Conservation (phyloP, 2,329 filamentous ascomycete genomes). For the Ilyonectria robusta region DNA sequence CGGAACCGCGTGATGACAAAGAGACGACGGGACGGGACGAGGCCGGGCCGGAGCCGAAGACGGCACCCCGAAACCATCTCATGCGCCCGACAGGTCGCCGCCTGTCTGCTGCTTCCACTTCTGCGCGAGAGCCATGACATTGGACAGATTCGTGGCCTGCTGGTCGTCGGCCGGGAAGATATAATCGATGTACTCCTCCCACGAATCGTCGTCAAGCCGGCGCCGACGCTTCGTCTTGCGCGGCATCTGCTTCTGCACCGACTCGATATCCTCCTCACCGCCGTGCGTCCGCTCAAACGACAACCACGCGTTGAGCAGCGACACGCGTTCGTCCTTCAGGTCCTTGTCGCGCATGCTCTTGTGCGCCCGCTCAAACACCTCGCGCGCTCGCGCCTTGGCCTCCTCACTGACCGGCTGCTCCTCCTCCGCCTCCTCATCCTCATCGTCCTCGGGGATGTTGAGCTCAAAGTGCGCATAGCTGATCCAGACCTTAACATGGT, state of each 20-base stretch:
- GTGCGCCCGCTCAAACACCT: constrained; percentile 88
- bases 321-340: constrained; percentile 93
- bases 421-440: constrained; percentile 74
- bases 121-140: constrained; percentile 87
- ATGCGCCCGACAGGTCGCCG: constrained; percentile 51
- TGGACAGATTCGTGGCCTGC: constrained; percentile 85
- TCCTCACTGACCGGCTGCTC: constrained; percentile 83
- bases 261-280: constrained; percentile 79
- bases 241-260: constrained; percentile 94
- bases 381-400: constrained; percentile 85
- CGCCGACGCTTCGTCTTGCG: constrained; percentile 92
- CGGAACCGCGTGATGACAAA: neutral
- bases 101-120: constrained; percentile 85
- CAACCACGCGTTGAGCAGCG: constrained; percentile 91
- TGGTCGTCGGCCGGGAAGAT: constrained; percentile 97
- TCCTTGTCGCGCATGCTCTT: constrained; percentile 90
- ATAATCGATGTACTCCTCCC: constrained; percentile 96
- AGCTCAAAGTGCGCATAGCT: constrained; percentile 99
- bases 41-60: neutral
- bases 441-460: constrained; percentile 85
- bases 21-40: constrained; percentile 3
- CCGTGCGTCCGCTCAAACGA: constrained; percentile 93
- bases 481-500: constrained; percentile 99
- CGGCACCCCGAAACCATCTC: constrained; percentile 12
- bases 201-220: constrained; percentile 91